Base-by-base conservation (phyloP, 306 rosid species). In the Trifolium repens region DNA sequence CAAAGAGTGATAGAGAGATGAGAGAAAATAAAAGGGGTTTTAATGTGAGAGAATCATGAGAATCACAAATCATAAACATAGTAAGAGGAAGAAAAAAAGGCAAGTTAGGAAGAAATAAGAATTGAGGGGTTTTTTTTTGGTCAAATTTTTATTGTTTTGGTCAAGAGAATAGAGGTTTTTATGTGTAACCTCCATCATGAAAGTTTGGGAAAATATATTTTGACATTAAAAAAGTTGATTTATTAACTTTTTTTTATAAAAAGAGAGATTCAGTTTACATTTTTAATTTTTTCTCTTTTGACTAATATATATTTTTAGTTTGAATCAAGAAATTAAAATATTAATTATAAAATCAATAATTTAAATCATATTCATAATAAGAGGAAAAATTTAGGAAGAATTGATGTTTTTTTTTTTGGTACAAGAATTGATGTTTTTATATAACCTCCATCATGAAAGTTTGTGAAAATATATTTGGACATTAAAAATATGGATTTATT, bases 1-100 rank as follows among this genome's bases (percentile, higher is more conserved):
- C 55, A 50, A 67, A 67, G 69, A 69, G 57, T 76, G 53, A 65
- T 35, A 49, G 32, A 67, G 47, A 44, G 40, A 19, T 14, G 58
- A 66, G 55, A 37, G 13, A 10, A 12, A 59, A 11, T 26, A 30
- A 60, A 59, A 11, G 60, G 60, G 69, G 78, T 70, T 46, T 53
- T 22, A 50, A 58, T 49, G 75, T 50, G 70, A 74, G 34, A 75
- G 57, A 71, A 78, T 57, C 35, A 63, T 69, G 54, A 54, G 57
- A 84, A 63, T 40, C 59, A 14, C 70, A 66, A 76, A 71, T 70
- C 47, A 32, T 63, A 50, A 60, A 49, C 12, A 30, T 32, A 32
- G 0, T 30, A 30, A 30, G 5, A 32, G 1, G 52, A 12, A n/a
- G 43, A 5, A 9, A 47, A 50, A 16, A n/a, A 13, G 2, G 53